Base-by-base conservation (phyloP, 1,284 basidiomycete genomes). In the Wolfiporia cocos region DNA sequence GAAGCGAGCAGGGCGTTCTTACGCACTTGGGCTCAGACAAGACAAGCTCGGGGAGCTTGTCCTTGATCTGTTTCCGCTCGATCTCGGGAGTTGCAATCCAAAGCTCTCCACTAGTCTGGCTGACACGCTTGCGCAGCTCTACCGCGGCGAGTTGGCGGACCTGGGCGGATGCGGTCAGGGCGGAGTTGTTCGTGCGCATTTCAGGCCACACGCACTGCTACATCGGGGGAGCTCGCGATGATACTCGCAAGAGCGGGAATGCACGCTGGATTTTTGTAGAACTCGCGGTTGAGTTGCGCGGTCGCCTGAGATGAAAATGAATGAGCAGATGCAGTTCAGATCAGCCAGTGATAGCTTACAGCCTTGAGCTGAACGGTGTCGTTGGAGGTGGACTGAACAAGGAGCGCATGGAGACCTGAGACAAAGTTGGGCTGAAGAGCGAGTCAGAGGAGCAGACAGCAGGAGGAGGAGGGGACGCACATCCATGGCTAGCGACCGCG, bases 71-170 rank as follows among this genome's bases (percentile, higher is more conserved):
- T 51, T 81, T 72, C 40, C 95, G 83, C 48, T 88, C 74, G 37
- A 75, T 68, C 58, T 78, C 76, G 33, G 81, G 66, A 42, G 92
- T 76, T 54, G 80, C 73, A 30, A 81, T 73, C 95, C 96, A 98
- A 30, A 94, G 68, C 62, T 81, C 83, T 42, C 87, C 88, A 53
- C 85, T 86, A 57, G 85, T 86, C 62, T 82, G 77, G 20, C 74
- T 66, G 44, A 99, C 78, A 48, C 95, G 86, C 74, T 99, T 99
- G 53, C 96, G 77, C 58, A 98, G 74, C 70, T 99, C 96, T 45
- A 99, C 94, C n/a, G 94, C 92, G 38, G 94, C 91, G 18, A 99
- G 80, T 81, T 99, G 96, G 43, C 95, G 90, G 48, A 97, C 84
- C 92, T 96, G 50, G 31, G 11, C 21, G 12, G 17, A 15, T 18